Evolutionary conservation across 208 protist genomes (phyloP).

Genomic region (Trypanosoma mega): DNA sequence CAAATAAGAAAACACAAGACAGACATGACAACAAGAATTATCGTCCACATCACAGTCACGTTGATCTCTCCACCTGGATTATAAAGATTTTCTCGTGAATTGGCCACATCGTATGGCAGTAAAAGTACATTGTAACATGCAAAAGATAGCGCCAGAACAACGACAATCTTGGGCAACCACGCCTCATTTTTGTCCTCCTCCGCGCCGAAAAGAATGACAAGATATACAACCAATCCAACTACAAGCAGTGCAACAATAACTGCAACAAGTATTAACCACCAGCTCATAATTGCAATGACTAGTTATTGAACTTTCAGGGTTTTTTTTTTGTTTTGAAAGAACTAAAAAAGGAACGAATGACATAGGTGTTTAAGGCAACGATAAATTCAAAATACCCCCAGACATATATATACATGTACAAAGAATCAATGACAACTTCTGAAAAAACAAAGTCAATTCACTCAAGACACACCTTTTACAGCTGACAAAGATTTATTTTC

Average conservation of each 20-base stretch:
- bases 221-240: slow-evolving; percentile 46
- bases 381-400: too few species aligned
- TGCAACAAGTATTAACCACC: slow-evolving; percentile 50
- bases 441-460: too few species aligned
- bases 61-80: slow-evolving; percentile 38
- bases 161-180: slow-evolving; percentile 46
- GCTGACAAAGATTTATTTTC: too few species aligned
- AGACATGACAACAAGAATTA: slow-evolving; percentile 44
- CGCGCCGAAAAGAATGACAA: slow-evolving; percentile 44
- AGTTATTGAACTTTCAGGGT: too few species aligned
- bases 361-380: too few species aligned
- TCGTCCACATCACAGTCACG: slow-evolving; percentile 50
- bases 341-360: neutral
- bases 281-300: too few species aligned
- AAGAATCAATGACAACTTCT: slow-evolving; percentile 14
- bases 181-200: slow-evolving; percentile 70
- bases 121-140: slow-evolving; percentile 82
- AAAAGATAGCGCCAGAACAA: slow-evolving; percentile 56
- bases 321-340: too few species aligned
- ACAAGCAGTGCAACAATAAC: slow-evolving; percentile 49
- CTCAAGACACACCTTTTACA: too few species aligned
- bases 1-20: slow-evolving; percentile 60
- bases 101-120: slow-evolving; percentile 91
- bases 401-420: too few species aligned
- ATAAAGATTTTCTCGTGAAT: slow-evolving; percentile 30